phyloP scores from a whole-genome alignment of 306 rosid species.

The Lathyrus tuberosus region DNA sequence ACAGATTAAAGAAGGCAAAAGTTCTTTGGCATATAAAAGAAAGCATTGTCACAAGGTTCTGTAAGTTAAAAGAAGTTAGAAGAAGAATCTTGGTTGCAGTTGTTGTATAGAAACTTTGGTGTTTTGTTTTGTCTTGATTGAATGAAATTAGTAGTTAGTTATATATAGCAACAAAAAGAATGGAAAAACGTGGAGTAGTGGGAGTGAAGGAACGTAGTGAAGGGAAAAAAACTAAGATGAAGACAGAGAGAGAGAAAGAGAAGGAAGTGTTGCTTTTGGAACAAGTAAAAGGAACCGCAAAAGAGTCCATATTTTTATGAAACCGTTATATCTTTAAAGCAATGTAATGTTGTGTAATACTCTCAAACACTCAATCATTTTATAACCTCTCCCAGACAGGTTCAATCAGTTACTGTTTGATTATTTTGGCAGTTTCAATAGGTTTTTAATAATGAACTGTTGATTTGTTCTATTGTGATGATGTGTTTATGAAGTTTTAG shows the following conservation, averaged over 20 bases:
- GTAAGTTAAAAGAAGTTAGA: constrained; percentile 22
- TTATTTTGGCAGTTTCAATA: not conserved
- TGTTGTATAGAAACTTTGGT: constrained; percentile 19
- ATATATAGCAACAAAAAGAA: constrained; percentile 30
- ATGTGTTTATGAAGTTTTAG: constrained; percentile 14
- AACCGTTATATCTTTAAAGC: constrained; percentile 37
- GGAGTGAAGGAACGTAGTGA: constrained; percentile 30
- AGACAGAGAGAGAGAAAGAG: constrained; percentile 11
- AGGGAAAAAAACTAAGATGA: constrained; percentile 4
- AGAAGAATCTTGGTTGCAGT: constrained; percentile 35
- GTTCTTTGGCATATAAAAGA: constrained; percentile 37
- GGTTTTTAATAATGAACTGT: constrained; percentile 12
- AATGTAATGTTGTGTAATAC: constrained; percentile 4
- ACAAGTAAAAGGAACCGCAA: constrained; percentile 44
- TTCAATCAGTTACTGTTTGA: not conserved
- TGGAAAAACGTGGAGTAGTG: constrained; percentile 43
- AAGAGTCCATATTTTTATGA: constrained; percentile 33
- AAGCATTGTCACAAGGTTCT: constrained; percentile 44
- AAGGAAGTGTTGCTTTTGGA: constrained; percentile 28
- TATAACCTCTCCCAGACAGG: not conserved
- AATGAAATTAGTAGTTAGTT: constrained; percentile 20
- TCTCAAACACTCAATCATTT: not conserved
- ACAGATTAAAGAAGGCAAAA: constrained; percentile 42
- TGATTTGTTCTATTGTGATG: constrained; percentile 6
- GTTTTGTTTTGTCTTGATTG: constrained; percentile 17